Base-by-base conservation (phyloP, 495 filamentous ascomycete genomes). In the Penicillium bialowiezense region DNA sequence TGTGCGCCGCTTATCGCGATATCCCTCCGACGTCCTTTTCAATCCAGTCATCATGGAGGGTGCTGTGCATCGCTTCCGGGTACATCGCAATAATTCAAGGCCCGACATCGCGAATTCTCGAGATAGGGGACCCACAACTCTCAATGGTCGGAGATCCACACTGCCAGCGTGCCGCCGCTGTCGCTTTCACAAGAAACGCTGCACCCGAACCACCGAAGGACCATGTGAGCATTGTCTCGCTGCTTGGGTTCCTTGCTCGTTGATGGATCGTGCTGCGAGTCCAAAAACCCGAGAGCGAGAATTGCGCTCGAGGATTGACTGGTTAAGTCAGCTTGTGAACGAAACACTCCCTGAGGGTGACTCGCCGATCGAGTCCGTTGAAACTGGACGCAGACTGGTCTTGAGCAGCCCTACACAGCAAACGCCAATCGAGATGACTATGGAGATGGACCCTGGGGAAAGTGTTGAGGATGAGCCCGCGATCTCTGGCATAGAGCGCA, bases 161-260 rank as follows among this genome's bases (percentile, higher is more conserved):
- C 31, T 55, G 19, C 52, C 56, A 17, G 59, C 55, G 14, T 62
- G 59, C 33, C 50, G 51, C 28, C 40, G 59, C n/a, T 62, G 59
- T 41, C 55, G 55, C 8, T 49, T 47, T n/a, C 47, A 58, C 8
- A 62, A 62, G 48, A 62, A 62, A 29, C 53, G 54, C 35, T 62
- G 58, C 43, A 51, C 47, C 13, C 51, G 58, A 23, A 62, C 58
- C 17, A 24, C 44, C 0, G 48, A 48, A 6, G 53, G 48, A 14
- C 23, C 48, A 6, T 56, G 53, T 24, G 46, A 39, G 7, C 53
- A 36, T 14, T 52, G 53, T 23, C 17, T 51, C 9, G 18, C 37
- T n/a, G 48, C 48, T 29, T 56, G 53, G 53, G 6, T 56, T 5
- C 53, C 53, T 26, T 56, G 53, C 36, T 56, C 53, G 8, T 29